Evolutionary conservation across 352 stramenopile species (phyloP), one percentile per base, ranked within the genome.

Genomic region (Saprolegnia diclina): DNA sequence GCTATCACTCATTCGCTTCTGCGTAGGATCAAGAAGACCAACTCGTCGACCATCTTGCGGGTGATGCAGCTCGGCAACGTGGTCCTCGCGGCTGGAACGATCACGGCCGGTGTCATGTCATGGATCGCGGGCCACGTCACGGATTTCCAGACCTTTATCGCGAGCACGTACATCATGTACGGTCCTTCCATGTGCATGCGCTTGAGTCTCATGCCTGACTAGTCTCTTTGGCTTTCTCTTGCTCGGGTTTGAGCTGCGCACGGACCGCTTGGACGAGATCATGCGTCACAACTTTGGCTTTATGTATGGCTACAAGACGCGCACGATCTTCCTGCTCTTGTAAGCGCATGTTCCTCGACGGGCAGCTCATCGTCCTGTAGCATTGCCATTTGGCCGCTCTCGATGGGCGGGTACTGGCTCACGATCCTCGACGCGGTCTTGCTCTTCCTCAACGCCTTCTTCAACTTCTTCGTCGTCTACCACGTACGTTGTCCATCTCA

Each of bases 391-490:
- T 95, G 87, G 87, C 87, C 87, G 65, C 73, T 95, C 38, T 95
- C 87, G 4, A 93, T 95, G 87, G 87, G 87, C 74, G 91, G 90
- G 65, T 95, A 93, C 67, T 95, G 87, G 87, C 75, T 95, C 50
- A 95, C 87, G 64, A 93, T 93, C 71, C 68, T 95, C 26, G 83
- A 95, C 75, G 87, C 87, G n/a, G 77, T 88, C 68, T 74, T 95
- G 72, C 76, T 95, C 40, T 95, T 95, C 72, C 68, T 91, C 64
- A 95, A 95, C 68, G 87, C 87, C 18, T 93, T 95, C 71, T 95
- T 95, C 81, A 95, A 95, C 79, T 95, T 92, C 77, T 95, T 85
- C 72, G 87, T 95, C 67, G 91, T 95, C 73, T 93, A 82, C 38
- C 82, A 94, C 67, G 63, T 69, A 64, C 35, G 16, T 55, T n/a